These are phyloP conservation scores for Vitis labrusca DNA, from an alignment of 164 flowering plant genomes.

Conservation along the genomic window DNA sequence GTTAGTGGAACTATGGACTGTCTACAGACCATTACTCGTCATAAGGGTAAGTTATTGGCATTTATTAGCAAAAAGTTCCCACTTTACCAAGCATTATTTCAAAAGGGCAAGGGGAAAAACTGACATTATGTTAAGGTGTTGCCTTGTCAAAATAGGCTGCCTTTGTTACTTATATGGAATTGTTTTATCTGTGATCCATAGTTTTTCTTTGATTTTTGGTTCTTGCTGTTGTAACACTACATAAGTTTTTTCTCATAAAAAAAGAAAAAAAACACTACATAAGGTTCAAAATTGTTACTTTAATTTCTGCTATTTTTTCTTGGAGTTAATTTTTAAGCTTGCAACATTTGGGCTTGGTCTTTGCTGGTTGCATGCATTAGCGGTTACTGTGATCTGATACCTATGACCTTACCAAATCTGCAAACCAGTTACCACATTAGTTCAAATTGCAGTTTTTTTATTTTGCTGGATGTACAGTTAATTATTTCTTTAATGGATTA, in stretches of 20 bases:
- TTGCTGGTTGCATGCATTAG: no score
- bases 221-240: neutral
- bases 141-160: neutral
- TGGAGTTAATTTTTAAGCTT: neutral
- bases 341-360: neutral
- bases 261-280: neutral
- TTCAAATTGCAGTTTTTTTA: neutral
- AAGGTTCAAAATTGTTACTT: neutral
- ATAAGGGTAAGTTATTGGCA: slow-evolving; percentile 32
- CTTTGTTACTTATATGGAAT: neutral
- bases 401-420: neutral
- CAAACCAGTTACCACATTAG: neutral
- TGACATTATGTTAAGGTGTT: neutral
- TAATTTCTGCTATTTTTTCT: neutral
- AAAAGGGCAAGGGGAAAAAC: neutral
- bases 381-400: neutral
- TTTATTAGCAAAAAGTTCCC: neutral
- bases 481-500: neutral
- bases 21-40: slow-evolving; percentile 15
- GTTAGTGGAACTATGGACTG: slow-evolving; percentile 47
- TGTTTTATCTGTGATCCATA: neutral
- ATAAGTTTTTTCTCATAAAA: no score
- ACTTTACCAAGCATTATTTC: neutral
- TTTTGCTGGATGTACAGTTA: slow-evolving; percentile 1
- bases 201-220: neutral